Conservation (phyloP, 2,329 filamentous ascomycete species). For the Penicillium olsonii region DNA sequence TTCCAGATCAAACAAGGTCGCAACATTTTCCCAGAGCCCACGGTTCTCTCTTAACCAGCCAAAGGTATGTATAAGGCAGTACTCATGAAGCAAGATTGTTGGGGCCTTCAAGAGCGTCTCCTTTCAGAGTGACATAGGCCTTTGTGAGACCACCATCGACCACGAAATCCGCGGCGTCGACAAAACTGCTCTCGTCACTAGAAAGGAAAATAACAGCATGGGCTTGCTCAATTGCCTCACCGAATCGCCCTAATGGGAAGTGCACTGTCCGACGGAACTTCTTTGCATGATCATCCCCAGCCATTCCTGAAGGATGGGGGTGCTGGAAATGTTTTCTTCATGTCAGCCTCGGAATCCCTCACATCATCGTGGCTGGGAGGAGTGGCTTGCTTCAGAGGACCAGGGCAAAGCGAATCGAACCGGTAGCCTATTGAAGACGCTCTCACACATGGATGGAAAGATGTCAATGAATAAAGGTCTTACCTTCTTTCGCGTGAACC, state of each 20-base stretch:
- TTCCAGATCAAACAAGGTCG: too few relatives aligned
- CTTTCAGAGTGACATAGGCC: constrained; percentile 71
- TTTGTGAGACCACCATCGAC: constrained; percentile 64
- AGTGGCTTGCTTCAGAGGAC: constrained; percentile 73
- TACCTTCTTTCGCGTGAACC: constrained; percentile 79
- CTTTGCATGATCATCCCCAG: constrained; percentile 82
- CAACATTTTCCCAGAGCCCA: too few relatives aligned
- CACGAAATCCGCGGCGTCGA: constrained; percentile 54
- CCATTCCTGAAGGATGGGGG: constrained; percentile 86
- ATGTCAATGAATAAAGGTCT: too few relatives aligned
- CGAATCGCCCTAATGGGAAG: constrained; percentile 38
- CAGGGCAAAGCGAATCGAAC: constrained; percentile 87
- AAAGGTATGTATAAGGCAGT: too few relatives aligned
- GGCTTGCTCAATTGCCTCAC: constrained; percentile 1
- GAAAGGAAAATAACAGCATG: constrained; percentile 6
- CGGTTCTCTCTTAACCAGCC: too few relatives aligned
- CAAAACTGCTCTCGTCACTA: constrained; percentile 63
- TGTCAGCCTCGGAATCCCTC: constrained; percentile 6
- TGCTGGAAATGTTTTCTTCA: constrained; percentile 56
- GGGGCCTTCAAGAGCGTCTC: constrained; percentile 55
- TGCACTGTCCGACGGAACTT: constrained; percentile 79
- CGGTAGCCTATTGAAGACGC: too few relatives aligned
- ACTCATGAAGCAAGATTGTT: too few relatives aligned
- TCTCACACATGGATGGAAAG: too few relatives aligned
- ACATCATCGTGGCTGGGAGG: not conserved